Percentiles rank a stretch among this genome's conserved stretches.
These are phyloP conservation scores for Basipetospora chlamydospora DNA, from an alignment of 2,329 filamentous ascomycete genomes.

Conservation along the genomic window DNA sequence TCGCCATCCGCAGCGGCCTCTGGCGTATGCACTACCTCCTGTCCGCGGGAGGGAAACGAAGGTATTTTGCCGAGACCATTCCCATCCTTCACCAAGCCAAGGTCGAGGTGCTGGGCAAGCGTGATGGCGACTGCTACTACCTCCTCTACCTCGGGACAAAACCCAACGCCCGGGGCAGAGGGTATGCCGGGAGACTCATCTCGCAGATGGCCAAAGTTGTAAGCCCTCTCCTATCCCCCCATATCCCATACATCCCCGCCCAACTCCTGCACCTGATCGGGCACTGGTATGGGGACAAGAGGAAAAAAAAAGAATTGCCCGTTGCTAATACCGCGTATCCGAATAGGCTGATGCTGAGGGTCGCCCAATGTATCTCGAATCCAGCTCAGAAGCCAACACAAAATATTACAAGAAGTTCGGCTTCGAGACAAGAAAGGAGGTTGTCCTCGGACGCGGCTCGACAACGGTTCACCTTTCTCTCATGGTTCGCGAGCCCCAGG, in stretches of 20 bases:
- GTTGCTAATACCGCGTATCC: no score
- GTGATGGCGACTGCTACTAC: conserved; percentile 60
- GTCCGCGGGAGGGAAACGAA: conserved; percentile 52
- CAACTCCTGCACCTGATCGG: no score
- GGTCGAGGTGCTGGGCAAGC: conserved; percentile 48
- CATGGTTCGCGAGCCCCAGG: conserved; percentile 63
- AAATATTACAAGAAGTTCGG: conserved; percentile 62
- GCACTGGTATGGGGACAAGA: no score
- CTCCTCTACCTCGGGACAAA: conserved; percentile 73
- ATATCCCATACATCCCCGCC: no score
- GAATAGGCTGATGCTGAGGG: conserved; percentile 51
- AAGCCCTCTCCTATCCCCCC: conserved; percentile 10
- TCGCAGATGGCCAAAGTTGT: conserved; percentile 52
- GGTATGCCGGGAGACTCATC: conserved; percentile 58
- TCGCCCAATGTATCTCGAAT: conserved; percentile 63
- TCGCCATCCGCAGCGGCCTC: conserved; percentile 58
- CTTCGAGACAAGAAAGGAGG: conserved; percentile 49
- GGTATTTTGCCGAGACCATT: conserved; percentile 66
- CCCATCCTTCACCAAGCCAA: conserved; percentile 63
- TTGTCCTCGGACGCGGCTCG: conserved; percentile 44
- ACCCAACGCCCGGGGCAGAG: conserved; percentile 53
- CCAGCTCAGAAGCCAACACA: conserved; percentile 53
- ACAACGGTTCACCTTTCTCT: conserved; percentile 55
- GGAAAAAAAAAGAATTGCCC: no score
- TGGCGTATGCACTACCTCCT: conserved; percentile 67